Evolutionary conservation across 169 alveolate genomes (phyloP).

Genomic region (Sarcocystis neurona): DNA sequence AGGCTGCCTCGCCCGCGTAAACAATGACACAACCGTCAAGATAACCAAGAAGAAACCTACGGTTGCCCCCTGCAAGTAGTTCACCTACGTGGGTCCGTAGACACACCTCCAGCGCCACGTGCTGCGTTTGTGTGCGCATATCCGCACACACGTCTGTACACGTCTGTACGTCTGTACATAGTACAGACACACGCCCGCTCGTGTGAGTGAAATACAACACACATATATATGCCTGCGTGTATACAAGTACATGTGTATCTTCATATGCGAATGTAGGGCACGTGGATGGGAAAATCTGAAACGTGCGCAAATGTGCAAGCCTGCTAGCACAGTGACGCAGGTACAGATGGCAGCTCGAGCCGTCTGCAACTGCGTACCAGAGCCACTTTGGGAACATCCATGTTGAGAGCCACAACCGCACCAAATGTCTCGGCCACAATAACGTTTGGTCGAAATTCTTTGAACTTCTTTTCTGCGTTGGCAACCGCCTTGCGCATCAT

Average conservation of each 20-base stretch:
- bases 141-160: constrained; percentile 6
- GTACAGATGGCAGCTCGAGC: background rate
- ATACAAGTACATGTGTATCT: too few species aligned
- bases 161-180: too few species aligned
- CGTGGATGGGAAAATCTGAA: background rate
- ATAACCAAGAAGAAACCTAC: too few species aligned
- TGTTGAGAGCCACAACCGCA: constrained; percentile 64
- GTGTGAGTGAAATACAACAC: too few species aligned
- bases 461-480: constrained; percentile 66
- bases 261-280: too few species aligned
- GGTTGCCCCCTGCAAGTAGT: too few species aligned
- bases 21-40: too few species aligned
- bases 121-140: constrained; percentile 9
- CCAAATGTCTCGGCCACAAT: constrained; percentile 68
- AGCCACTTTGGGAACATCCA: constrained; percentile 67
- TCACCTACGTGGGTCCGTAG: too few species aligned
- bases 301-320: background rate
- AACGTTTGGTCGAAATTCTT: constrained; percentile 57
- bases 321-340: background rate
- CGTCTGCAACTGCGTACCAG: constrained; percentile 37
- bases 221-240: too few species aligned
- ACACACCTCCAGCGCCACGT: too few species aligned
- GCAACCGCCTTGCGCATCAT: constrained; percentile 56
- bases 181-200: too few species aligned
- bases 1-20: too few species aligned